phyloP scores from a whole-genome alignment of 352 stramenopile genomes.

The Elongisporangium prolatum region DNA sequence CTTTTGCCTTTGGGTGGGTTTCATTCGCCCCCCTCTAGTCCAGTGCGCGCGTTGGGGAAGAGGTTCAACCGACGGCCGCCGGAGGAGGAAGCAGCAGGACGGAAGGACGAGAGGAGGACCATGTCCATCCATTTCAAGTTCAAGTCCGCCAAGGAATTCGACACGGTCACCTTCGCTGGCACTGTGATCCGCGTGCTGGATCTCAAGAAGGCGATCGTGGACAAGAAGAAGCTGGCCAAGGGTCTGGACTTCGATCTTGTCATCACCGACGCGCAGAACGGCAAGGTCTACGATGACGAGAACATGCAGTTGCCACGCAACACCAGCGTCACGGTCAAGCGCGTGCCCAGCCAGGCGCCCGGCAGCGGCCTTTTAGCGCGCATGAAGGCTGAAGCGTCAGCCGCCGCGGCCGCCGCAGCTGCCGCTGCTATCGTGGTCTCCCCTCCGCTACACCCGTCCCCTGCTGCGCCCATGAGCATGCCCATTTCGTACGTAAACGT shows the following conservation, averaged over 20 bases:
- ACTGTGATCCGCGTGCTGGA: slow-evolving; percentile 85
- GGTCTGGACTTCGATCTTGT: slow-evolving; percentile 90
- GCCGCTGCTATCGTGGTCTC: slow-evolving; percentile 22
- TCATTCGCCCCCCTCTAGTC: too few relatives aligned
- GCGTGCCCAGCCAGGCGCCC: slow-evolving; percentile 78
- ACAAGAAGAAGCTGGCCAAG: slow-evolving; percentile 91
- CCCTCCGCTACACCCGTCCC: neutral
- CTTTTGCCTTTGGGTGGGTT: too few relatives aligned
- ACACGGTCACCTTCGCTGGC: slow-evolving; percentile 82
- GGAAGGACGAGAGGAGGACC: neutral
- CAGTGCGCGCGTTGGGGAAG: too few relatives aligned
- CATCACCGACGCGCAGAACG: slow-evolving; percentile 90
- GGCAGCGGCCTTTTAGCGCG: slow-evolving; percentile 72
- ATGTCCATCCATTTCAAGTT: slow-evolving; percentile 93
- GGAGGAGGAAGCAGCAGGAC: neutral
- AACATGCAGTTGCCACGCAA: slow-evolving; percentile 87
- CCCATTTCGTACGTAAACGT: slow-evolving; percentile 8
- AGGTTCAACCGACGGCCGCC: too few relatives aligned
- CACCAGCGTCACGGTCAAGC: slow-evolving; percentile 90
- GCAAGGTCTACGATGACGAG: slow-evolving; percentile 90
- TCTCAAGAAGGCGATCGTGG: slow-evolving; percentile 92
- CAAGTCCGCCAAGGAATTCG: slow-evolving; percentile 88
- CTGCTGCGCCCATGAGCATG: slow-evolving; percentile 16
- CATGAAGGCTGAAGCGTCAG: slow-evolving; percentile 81
- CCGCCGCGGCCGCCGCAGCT: slow-evolving; percentile 42